phyloP scores from a whole-genome alignment of 805 yeast species.

The Myxozyma sirexii region DNA sequence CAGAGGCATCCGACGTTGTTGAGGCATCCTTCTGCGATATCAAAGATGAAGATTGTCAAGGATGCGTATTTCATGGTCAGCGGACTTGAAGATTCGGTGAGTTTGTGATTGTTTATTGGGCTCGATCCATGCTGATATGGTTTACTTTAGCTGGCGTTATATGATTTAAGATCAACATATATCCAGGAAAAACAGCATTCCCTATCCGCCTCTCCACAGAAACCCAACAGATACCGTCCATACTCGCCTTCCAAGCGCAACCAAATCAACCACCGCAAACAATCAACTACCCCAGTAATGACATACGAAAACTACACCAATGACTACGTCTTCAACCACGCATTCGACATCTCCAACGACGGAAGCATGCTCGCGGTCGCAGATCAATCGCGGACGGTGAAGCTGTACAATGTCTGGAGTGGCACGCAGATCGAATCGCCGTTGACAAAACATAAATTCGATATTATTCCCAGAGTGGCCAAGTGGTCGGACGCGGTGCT shows the following conservation, averaged over 20 bases:
- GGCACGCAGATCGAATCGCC: conserved; percentile 23
- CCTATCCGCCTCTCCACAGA: neutral
- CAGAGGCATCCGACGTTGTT: conserved; percentile 13
- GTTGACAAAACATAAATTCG: conserved; percentile 11
- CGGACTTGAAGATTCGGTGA: conserved; percentile 35
- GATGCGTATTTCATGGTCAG: conserved; percentile 30
- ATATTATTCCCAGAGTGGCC: conserved; percentile 22
- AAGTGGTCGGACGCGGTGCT: conserved; percentile 24
- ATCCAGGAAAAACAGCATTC: neutral
- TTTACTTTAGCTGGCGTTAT: conserved; percentile 18
- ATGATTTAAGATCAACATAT: conserved; percentile 26
- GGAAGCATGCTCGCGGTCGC: conserved; percentile 20
- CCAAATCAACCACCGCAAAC: conserved; percentile 3
- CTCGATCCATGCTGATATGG: neutral
- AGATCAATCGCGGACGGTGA: conserved; percentile 25
- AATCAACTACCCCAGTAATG: conserved; percentile 16
- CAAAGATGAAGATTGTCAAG: conserved; percentile 31
- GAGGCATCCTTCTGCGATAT: conserved; percentile 33
- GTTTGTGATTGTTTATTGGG: neutral
- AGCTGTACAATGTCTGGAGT: conserved; percentile 24
- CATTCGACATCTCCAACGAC: conserved; percentile 28
- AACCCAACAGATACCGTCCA: neutral
- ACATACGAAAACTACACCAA: conserved; percentile 25
- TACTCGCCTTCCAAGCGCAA: conserved; percentile 5
- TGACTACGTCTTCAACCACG: conserved; percentile 29